Percentiles rank a stretch among this genome's conserved stretches.
phyloP scores from a whole-genome alignment of 2,329 filamentous ascomycete genomes.

The Tolypocladium paradoxum region DNA sequence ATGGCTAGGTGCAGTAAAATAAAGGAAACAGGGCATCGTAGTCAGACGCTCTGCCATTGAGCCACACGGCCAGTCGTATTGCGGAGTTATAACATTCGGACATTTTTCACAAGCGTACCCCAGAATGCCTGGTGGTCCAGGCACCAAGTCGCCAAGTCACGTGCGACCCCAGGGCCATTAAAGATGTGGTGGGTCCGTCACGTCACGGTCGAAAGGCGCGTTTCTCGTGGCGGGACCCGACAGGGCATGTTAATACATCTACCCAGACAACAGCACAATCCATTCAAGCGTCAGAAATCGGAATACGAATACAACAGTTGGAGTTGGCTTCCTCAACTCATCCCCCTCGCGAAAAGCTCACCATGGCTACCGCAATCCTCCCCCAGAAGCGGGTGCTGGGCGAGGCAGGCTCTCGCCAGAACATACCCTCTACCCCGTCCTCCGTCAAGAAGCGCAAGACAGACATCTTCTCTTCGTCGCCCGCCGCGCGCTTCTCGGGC shows the following conservation, averaged over 20 bases:
- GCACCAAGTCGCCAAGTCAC: conserved; percentile 15
- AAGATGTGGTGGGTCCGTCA: conserved; percentile 19
- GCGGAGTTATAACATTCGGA: too few relatives aligned
- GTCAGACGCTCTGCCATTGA: too few relatives aligned
- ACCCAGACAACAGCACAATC: conserved; percentile 1
- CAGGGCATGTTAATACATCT: not conserved
- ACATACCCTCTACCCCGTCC: conserved; percentile 44
- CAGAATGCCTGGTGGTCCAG: not conserved
- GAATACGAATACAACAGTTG: not conserved
- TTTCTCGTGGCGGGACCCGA: conserved; percentile 10
- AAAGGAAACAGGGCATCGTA: too few relatives aligned
- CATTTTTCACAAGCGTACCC: too few relatives aligned
- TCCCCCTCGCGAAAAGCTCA: not conserved
- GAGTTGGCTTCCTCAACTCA: not conserved
- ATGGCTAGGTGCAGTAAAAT: too few relatives aligned
- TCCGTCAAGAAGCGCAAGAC: conserved; percentile 76
- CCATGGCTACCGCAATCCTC: conserved; percentile 40
- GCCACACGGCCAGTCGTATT: too few relatives aligned
- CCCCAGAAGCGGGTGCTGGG: conserved; percentile 65
- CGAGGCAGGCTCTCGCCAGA: conserved; percentile 55
- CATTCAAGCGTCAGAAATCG: not conserved
- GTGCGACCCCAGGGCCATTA: conserved; percentile 12
- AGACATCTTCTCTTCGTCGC: conserved; percentile 48
- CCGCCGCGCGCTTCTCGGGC: conserved; percentile 46
- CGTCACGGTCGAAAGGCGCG: conserved; percentile 26